Base-by-base conservation (phyloP, 192 early-diverging fungal genomes). In the Podila epigama region DNA sequence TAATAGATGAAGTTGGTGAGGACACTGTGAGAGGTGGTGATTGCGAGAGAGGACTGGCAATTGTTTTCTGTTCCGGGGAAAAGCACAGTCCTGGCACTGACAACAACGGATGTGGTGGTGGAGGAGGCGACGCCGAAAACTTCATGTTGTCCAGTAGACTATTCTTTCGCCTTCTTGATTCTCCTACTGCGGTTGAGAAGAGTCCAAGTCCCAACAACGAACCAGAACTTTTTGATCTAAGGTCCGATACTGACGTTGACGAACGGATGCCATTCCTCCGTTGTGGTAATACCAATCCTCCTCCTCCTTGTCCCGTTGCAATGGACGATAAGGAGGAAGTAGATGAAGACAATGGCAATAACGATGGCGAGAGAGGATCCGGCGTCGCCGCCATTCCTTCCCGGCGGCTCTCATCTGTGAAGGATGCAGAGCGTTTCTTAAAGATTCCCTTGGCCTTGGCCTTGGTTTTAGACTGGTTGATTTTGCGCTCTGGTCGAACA, bases 401-500 rank as follows among this genome's bases (percentile, higher is more conserved):
- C 13, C 15, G n/a, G n/a, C n/a, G n/a, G n/a, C n/a, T 20, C 11
- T 50, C 53, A 2, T 63, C 63, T 25, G 39, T 28, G 34, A 34
- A 33, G 27, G 40, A 6, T 15, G 60, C 58, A 27, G 54, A 40
- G 36, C 73, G 65, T 27, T 60, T 33, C 8, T 66, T 59, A 29
- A 77, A 77, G 52, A 77, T 77, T 4, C 73, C 73, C 34, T 77
- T 77, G 33, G 66, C 60, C 34, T 79, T 79, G 33, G 66, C 60
- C 34, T 79, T 79, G 18, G 57, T 69, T 39, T 79, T 75, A 12
- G 80, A 69, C 32, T 81, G 81, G 59, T 79, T 81, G 25, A 81
- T 33, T 40, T 83, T 73, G 29, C 68, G 70, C 27, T 80, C 81
- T 10, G 84, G 84, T 10, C 85, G 88, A 16, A 92, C 91, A 12